Evolutionary conservation across 352 stramenopile genomes (phyloP), one percentile per base, ranked within the genome.

Genomic region (Pythium periplocum): DNA sequence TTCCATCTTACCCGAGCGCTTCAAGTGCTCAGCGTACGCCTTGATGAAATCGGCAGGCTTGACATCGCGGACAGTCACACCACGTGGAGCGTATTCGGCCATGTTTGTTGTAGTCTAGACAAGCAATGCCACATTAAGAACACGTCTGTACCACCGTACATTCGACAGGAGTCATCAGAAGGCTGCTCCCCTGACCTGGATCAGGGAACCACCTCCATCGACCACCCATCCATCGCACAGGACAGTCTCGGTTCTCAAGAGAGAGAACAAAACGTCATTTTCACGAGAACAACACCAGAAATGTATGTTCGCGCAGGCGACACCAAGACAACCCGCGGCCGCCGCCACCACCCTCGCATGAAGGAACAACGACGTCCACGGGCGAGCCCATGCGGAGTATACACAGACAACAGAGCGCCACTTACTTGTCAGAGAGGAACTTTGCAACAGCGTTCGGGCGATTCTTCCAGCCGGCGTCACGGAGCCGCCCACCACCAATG

Each of bases 1-100:
- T 75, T 99, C 95, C 67, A 99, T 98, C 78, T 98, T 98, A 68
- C 97, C 96, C 43, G 93, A 98, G 69, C 98, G 98, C 85, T 99
- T 99, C 59, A 99, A 84, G 78, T 99, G 96, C 78, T 98, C 93
- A 37, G 97, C 97, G 77, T 99, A 99, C 50, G 95, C 90, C 78
- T 96, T 90, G 75, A 99, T 99, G 79, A 99, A 99, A 58, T 97
- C 89, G 69, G 89, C 86, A 53, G 97, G 76, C 70, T 91, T 87
- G 53, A 99, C 95, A 71, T 99, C 97, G 72, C 96, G 91, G 45
- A 99, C 97, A 65, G 93, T 98, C 68, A 99, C 96, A 78, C 94
- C 96, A 69, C 76, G 73, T 56, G 76, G 67, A 64, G 74, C 65
- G 66, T 80, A 93, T 71, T 93, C 83, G 79, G 83, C 74, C 83